Evolutionary conservation across 2,329 filamentous ascomycete genomes (phyloP), one percentile per base, ranked within the genome.

Genomic region (Cadophora sp.): DNA sequence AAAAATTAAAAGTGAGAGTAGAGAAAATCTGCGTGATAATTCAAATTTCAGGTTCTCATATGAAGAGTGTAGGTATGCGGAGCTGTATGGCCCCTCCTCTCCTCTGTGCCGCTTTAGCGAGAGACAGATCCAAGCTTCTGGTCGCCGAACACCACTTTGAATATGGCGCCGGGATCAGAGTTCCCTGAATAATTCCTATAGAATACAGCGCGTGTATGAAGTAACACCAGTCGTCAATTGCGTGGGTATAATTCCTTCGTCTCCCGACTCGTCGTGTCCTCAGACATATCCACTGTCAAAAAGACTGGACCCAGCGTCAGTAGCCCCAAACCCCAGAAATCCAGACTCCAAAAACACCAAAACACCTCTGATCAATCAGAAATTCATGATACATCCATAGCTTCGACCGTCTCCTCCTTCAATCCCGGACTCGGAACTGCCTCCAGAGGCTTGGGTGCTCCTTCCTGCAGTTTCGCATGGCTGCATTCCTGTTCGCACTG

Each of bases 401-500:
- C 22, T 22, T 59, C 56, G 34, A 43, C 22, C 4, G 22, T 3
- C 34, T 59, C 56, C 4, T 59, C 34, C 6, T 59, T 37, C 22
- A 16, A 19, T 14, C 16, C 56, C 4, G 31, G 12, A 16, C 31
- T 40, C 14, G 22, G n/a, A 26, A 37, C 22, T 3, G 9, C 22
- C 22, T 59, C 56, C 9, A 14, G 11, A 16, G 34, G 34, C 14
- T 37, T 37, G 8, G 34, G 34, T 12, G 9, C n/a, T 1, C 19
- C n/a, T 48, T 48, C 43, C 43, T 48, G 43, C 43, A 22, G 19
- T 27, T 27, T 40, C 48, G 29, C 61, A 40, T 53, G 46, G 2
- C 19, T 29, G 27, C 61, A 63, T 24, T 63, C 61, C 46, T 55
- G 27, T n/a, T 63, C 46, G 22, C 61, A 63, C 48, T 63, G 61